Percentiles rank a stretch among this genome's conserved stretches.
Evolutionary conservation across 768 basidiomycete species (phyloP).

Genomic region (Kwoniella dendrophila): DNA sequence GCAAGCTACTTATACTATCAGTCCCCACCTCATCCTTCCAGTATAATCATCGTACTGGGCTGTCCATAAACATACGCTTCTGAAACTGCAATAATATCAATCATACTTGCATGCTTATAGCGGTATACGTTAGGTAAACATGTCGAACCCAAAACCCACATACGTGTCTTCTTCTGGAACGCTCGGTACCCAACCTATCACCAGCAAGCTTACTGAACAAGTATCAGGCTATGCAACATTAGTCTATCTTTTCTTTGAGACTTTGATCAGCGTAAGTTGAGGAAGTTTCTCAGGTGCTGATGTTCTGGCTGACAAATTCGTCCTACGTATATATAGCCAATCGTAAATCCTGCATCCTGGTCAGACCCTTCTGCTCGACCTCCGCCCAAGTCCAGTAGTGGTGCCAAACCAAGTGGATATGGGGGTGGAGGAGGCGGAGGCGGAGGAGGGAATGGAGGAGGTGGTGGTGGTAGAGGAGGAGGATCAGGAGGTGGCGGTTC

Average conservation of each 20-base stretch:
- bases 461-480: constrained; percentile 29
- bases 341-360: constrained; percentile 42
- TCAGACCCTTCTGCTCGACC: constrained; percentile 30
- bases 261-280: constrained; percentile 42
- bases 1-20: too few species aligned
- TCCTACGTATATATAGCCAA: constrained; percentile 27
- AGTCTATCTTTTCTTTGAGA: constrained; percentile 44
- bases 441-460: constrained; percentile 26
- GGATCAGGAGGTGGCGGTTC: constrained; percentile 25
- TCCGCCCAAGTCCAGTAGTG: constrained; percentile 12
- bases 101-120: background rate
- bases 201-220: constrained; percentile 20
- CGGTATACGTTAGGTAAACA: constrained; percentile 10
- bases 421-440: constrained; percentile 23
- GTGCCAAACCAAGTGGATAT: constrained; percentile 22
- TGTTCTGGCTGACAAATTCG: background rate
- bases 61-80: too few species aligned
- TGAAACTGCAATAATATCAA: background rate
- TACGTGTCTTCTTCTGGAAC: constrained; percentile 47
- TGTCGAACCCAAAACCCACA: constrained; percentile 34
- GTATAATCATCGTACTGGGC: too few species aligned
- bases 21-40: background rate
- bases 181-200: constrained; percentile 33
- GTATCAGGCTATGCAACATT: constrained; percentile 23
- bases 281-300: background rate